A percentile compares a stretch with the other conserved stretches of the same genome.
phyloP scores from a whole-genome alignment of 2,329 filamentous ascomycete species.

The Aspergillus novoparasiticus region DNA sequence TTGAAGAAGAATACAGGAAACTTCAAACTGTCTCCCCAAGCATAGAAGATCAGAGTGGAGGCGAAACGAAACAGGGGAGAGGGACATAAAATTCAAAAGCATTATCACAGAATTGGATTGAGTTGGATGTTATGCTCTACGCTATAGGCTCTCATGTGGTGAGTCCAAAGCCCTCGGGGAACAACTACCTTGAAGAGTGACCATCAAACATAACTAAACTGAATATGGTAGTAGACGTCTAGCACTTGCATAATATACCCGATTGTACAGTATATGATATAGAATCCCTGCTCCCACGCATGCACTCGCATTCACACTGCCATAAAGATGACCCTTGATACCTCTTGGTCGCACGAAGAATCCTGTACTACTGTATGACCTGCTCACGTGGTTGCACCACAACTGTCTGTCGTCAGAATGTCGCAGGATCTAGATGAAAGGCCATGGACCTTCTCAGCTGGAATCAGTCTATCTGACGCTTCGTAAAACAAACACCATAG shows the following conservation, averaged over 20 bases:
- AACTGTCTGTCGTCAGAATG: neutral
- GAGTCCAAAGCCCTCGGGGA: neutral
- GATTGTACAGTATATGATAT: slow-evolving; percentile 21
- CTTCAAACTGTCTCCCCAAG: slow-evolving; percentile 74
- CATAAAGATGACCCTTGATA: neutral
- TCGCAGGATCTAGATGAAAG: neutral
- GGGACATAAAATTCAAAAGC: slow-evolving; percentile 23
- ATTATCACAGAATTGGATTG: neutral
- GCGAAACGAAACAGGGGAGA: slow-evolving; percentile 22
- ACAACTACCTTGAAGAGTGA: neutral
- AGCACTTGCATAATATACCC: slow-evolving; percentile 19
- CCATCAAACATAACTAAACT: neutral
- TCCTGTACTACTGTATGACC: neutral
- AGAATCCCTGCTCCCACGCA: slow-evolving; percentile 4
- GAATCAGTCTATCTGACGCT: neutral
- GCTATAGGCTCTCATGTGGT: slow-evolving; percentile 8
- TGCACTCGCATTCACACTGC: neutral
- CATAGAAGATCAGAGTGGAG: slow-evolving; percentile 25
- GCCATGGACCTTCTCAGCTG: neutral
- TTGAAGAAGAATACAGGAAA: slow-evolving; percentile 90
- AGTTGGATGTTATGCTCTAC: neutral
- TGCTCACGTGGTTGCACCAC: neutral
- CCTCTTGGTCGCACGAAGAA: neutral
- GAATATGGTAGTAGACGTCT: neutral
- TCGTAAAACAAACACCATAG: neutral